These are phyloP conservation scores for Chrysosporium keratinophilum DNA, from an alignment of 2,329 filamentous ascomycete species.

Conservation along the genomic window DNA sequence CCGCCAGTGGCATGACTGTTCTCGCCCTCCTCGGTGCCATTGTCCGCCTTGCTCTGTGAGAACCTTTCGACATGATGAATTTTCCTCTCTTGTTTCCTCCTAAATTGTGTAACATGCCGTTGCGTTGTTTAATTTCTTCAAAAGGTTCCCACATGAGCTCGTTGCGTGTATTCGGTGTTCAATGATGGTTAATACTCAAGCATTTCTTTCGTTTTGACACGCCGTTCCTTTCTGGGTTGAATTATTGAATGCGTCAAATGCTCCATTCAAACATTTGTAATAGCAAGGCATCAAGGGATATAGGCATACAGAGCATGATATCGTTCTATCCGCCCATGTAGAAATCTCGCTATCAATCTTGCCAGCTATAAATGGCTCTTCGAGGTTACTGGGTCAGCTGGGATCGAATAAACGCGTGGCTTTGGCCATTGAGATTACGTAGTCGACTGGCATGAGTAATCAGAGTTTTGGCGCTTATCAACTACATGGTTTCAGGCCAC, in stretches of 20 bases:
- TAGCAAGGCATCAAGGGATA: not conserved
- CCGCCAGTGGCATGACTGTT: conserved; percentile 32
- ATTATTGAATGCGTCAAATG: not conserved
- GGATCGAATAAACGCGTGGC: too few species aligned
- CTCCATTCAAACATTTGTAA: not conserved
- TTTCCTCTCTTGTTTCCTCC: conserved; percentile 19
- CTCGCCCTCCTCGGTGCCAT: conserved; percentile 38
- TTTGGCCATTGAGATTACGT: too few species aligned
- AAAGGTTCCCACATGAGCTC: conserved; percentile 22
- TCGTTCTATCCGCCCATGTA: not conserved
- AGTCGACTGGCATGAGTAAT: too few species aligned
- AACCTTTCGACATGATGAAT: conserved; percentile 28
- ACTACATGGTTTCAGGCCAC: too few species aligned
- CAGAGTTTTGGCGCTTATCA: too few species aligned
- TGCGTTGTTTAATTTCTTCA: conserved; percentile 30
- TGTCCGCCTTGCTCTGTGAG: conserved; percentile 39
- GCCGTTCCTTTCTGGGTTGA: not conserved
- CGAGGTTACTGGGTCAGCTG: too few species aligned
- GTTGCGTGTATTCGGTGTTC: conserved; percentile 16
- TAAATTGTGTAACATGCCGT: conserved; percentile 23
- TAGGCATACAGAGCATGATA: not conserved
- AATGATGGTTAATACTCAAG: conserved; percentile 36
- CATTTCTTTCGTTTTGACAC: conserved; percentile 4
- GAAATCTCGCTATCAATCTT: too few species aligned
- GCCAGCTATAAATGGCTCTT: too few species aligned